Evolutionary conservation across 140 eudicot genomes (phyloP).

Genomic region (Ambrosia hybrid): DNA sequence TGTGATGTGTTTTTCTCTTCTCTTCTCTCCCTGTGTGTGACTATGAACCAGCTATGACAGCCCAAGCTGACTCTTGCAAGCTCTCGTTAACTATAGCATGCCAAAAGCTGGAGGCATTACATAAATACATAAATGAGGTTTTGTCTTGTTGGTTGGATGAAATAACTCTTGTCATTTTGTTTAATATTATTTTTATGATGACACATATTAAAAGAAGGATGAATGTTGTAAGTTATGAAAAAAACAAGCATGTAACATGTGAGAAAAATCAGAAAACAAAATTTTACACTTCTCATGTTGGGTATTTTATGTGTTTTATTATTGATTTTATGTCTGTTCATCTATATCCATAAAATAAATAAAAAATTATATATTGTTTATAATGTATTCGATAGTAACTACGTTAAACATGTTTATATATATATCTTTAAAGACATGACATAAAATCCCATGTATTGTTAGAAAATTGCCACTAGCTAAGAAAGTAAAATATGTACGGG

Average conservation of each 20-base stretch:
- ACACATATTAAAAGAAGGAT: too few relatives aligned
- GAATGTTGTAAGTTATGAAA: not conserved
- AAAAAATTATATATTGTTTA: too few relatives aligned
- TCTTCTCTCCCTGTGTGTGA: not conserved
- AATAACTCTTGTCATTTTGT: constrained; percentile 5
- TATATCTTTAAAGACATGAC: too few relatives aligned
- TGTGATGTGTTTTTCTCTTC: constrained; percentile 10
- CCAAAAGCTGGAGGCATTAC: constrained; percentile 8
- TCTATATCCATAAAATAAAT: too few relatives aligned
- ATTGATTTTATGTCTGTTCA: too few relatives aligned
- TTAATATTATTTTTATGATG: not conserved
- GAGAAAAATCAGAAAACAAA: not conserved
- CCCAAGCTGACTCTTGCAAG: constrained; percentile 18
- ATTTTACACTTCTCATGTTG: not conserved
- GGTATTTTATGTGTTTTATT: too few relatives aligned
- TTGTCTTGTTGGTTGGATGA: constrained; percentile 24
- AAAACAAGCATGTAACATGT: not conserved
- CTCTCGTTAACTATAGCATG: constrained; percentile 18
- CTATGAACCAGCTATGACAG: constrained; percentile 10
- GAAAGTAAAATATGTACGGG: too few relatives aligned
- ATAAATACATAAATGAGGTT: constrained; percentile 17
- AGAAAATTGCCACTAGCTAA: too few relatives aligned
- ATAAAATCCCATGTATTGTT: too few relatives aligned
- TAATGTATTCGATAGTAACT: too few relatives aligned
- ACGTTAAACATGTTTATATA: too few relatives aligned